Conservation (phyloP, 495 filamentous ascomycete species). For the Trichocladium uniseriatum region DNA sequence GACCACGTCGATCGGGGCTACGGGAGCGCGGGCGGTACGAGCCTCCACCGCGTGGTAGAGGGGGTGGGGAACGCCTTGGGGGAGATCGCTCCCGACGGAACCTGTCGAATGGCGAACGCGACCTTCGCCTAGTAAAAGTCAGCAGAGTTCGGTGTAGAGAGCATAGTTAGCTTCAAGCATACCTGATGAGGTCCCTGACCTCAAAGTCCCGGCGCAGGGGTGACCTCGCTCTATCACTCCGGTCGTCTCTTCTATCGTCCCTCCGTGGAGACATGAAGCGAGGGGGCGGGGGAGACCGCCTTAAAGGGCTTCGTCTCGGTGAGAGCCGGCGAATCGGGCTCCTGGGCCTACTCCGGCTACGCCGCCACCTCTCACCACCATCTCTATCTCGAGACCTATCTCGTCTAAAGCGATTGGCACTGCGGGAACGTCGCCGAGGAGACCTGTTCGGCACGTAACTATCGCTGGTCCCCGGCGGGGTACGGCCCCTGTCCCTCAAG, state of each 20-base stretch:
- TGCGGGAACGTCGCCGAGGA: slow-evolving; percentile 28
- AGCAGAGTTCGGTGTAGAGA: neutral
- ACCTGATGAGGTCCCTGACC: slow-evolving; percentile 17
- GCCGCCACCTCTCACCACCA: slow-evolving; percentile 21
- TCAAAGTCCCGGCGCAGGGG: slow-evolving; percentile 23
- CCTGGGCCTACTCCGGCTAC: slow-evolving; percentile 35
- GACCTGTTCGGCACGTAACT: slow-evolving; percentile 30
- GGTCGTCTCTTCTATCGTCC: slow-evolving; percentile 5
- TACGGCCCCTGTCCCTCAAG: slow-evolving; percentile 28
- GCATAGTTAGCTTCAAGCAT: neutral
- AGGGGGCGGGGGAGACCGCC: slow-evolving; percentile 16
- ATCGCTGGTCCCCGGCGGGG: slow-evolving; percentile 26
- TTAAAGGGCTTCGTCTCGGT: slow-evolving; percentile 30
- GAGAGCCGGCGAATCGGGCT: slow-evolving; percentile 31
- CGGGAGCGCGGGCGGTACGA: slow-evolving; percentile 38
- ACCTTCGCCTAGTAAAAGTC: slow-evolving; percentile 31
- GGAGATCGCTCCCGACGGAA: slow-evolving; percentile 30
- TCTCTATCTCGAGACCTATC: slow-evolving; percentile 33
- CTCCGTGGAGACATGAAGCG: slow-evolving; percentile 35
- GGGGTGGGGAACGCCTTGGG: slow-evolving; percentile 32
- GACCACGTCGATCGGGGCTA: slow-evolving; percentile 35
- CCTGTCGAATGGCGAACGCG: slow-evolving; percentile 39
- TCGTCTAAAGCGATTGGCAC: slow-evolving; percentile 27
- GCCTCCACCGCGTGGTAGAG: slow-evolving; percentile 20
- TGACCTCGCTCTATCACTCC: slow-evolving; percentile 14